These are phyloP conservation scores for Stylosanthes scabra DNA, from an alignment of 331 rosid genomes.

Conservation along the genomic window DNA sequence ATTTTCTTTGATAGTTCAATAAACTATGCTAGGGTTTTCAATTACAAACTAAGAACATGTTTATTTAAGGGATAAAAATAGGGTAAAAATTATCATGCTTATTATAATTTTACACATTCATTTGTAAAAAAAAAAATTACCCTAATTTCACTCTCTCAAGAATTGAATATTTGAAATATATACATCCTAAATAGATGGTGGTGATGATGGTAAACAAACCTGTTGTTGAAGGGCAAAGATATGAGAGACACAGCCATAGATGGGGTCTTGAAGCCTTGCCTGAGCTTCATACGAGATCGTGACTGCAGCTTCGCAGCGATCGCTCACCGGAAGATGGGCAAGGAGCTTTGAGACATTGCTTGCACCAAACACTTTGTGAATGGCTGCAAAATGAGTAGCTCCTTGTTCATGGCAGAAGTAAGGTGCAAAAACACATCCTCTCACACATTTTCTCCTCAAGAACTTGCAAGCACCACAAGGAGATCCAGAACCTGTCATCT, in stretches of 20 bases:
- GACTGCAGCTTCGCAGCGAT: constrained; percentile 86
- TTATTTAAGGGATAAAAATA: too few relatives aligned
- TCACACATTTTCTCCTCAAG: constrained; percentile 94
- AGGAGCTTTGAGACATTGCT: constrained; percentile 97
- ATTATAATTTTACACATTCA: too few relatives aligned
- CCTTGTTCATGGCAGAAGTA: constrained; percentile 96
- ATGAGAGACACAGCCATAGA: constrained; percentile 98
- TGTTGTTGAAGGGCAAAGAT: constrained; percentile 97
- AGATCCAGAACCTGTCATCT: constrained; percentile 84
- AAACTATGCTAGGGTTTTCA: constrained; percentile 37
- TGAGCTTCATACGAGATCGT: constrained; percentile 98
- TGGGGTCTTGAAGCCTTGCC: constrained; percentile 98
- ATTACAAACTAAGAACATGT: neutral
- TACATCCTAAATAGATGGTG: neutral
- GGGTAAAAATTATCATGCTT: too few relatives aligned
- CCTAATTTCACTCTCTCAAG: too few relatives aligned
- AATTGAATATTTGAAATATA: too few relatives aligned
- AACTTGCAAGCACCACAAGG: constrained; percentile 99
- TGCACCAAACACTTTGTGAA: constrained; percentile 97
- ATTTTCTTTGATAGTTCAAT: neutral
- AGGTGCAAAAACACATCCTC: constrained; percentile 96
- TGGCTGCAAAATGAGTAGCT: constrained; percentile 90
- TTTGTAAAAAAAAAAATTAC: neutral
- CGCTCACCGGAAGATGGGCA: constrained; percentile 71
- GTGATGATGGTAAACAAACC: constrained; percentile 54